Percentiles rank a stretch among this genome's conserved stretches.
These are phyloP conservation scores for Nicotiana noctiflora DNA, from an alignment of 257 asterid genomes.

Conservation along the genomic window DNA sequence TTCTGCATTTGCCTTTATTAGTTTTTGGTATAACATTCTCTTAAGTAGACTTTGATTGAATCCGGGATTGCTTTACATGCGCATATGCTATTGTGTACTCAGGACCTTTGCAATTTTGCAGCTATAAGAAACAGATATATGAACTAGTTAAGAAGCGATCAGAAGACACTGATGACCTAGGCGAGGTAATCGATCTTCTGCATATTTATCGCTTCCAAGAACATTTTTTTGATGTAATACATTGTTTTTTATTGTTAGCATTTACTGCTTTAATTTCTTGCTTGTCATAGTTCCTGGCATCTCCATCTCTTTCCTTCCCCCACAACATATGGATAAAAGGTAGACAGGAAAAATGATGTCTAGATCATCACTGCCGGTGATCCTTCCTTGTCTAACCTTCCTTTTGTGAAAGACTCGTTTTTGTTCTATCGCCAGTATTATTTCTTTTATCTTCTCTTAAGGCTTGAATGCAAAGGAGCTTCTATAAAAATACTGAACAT, in stretches of 20 bases:
- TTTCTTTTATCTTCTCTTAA: neutral
- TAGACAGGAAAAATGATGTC: neutral
- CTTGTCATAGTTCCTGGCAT: neutral
- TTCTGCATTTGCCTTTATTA: neutral
- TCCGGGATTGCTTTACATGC: neutral
- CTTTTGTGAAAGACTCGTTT: neutral
- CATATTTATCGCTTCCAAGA: neutral
- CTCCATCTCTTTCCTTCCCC: neutral
- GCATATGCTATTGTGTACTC: neutral
- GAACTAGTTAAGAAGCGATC: slow-evolving; percentile 77
- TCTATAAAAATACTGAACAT: neutral
- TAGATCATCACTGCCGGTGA: neutral
- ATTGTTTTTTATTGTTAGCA: neutral
- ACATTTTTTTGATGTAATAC: neutral
- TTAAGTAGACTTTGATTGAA: neutral
- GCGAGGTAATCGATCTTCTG: slow-evolving; percentile 49
- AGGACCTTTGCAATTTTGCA: slow-evolving; percentile 26
- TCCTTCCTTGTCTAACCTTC: neutral
- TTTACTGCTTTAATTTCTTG: neutral
- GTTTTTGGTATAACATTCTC: neutral
- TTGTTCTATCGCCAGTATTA: neutral
- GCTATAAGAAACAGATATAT: slow-evolving; percentile 71
- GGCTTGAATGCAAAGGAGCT: neutral
- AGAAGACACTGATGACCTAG: slow-evolving; percentile 46
- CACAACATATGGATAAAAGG: neutral